Evolutionary conservation across 768 basidiomycete species (phyloP).

Genomic region (Amanita pseudoporphyria): DNA sequence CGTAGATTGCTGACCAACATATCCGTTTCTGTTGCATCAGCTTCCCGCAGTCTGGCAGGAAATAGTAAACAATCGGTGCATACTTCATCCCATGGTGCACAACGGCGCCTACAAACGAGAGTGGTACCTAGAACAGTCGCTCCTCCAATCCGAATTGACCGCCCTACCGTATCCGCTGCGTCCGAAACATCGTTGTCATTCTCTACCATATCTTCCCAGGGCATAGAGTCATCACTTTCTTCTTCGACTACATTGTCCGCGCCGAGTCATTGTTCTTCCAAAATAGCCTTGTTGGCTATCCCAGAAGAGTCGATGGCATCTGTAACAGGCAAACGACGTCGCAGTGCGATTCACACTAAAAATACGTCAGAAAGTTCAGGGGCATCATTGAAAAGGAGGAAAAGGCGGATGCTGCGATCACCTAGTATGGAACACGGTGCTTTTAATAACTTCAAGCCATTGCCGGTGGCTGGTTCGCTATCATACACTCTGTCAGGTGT

Average conservation of each 20-base stretch:
- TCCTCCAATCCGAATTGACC: neutral
- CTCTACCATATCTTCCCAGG: neutral
- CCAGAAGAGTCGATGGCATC: conserved; percentile 1
- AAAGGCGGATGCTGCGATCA: conserved; percentile 23
- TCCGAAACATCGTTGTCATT: neutral
- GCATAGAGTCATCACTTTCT: neutral
- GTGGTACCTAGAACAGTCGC: neutral
- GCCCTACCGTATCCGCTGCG: neutral
- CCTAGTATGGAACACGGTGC: conserved; percentile 29
- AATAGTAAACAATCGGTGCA: conserved; percentile 2
- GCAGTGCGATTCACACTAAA: conserved; percentile 4
- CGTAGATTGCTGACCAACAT: conserved; percentile 11
- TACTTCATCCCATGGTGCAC: neutral
- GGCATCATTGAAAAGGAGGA: conserved; percentile 20
- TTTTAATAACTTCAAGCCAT: conserved; percentile 12
- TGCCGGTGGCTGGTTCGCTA: conserved; percentile 6
- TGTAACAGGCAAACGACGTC: neutral
- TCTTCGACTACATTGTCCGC: neutral
- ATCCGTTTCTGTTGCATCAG: neutral
- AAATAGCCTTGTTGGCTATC: conserved; percentile 2
- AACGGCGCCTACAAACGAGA: neutral
- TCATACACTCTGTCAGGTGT: conserved; percentile 9
- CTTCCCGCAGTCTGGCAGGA: neutral
- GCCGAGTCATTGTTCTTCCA: neutral
- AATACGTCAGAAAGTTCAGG: conserved; percentile 1